These are phyloP conservation scores for Arthrobotrys entomopaga DNA, from an alignment of 2,329 filamentous ascomycete genomes.

Conservation along the genomic window DNA sequence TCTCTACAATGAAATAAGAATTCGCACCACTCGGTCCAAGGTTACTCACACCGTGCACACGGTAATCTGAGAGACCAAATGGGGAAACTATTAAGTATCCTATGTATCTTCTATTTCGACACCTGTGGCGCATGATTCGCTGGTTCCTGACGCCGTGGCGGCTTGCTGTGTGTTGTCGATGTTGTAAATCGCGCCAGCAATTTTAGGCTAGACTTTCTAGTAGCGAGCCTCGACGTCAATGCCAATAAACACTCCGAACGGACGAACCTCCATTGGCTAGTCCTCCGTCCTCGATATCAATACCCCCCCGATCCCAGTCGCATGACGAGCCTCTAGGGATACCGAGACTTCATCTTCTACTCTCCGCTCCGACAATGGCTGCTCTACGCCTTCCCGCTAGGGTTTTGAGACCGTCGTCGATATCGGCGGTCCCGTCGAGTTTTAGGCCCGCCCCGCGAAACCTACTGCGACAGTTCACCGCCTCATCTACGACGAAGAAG, in stretches of 20 bases:
- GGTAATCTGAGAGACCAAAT: no score
- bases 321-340: conserved; percentile 30
- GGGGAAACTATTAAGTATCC: no score
- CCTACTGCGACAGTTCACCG: conserved; percentile 43
- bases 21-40: no score
- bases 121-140: no score
- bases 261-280: conserved; percentile 48
- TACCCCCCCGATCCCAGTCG: conserved; percentile 12
- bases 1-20: no score
- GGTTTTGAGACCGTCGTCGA: conserved; percentile 40
- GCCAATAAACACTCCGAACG: no score
- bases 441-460: conserved; percentile 42
- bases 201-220: conserved; percentile 33
- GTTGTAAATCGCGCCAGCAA: conserved; percentile 20
- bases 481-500: conserved; percentile 28
- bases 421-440: conserved; percentile 37
- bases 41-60: no score
- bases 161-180: conserved; percentile 27
- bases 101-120: no score
- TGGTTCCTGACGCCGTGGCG: no score
- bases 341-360: conserved; percentile 18
- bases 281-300: conserved; percentile 18
- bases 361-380: conserved; percentile 39
- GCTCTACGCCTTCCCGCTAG: conserved; percentile 42
- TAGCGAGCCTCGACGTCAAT: conserved; percentile 39